Evolutionary conservation across 805 yeast species (phyloP), one percentile per base, ranked within the genome.

Genomic region (Wilhelminamyces savonicus): DNA sequence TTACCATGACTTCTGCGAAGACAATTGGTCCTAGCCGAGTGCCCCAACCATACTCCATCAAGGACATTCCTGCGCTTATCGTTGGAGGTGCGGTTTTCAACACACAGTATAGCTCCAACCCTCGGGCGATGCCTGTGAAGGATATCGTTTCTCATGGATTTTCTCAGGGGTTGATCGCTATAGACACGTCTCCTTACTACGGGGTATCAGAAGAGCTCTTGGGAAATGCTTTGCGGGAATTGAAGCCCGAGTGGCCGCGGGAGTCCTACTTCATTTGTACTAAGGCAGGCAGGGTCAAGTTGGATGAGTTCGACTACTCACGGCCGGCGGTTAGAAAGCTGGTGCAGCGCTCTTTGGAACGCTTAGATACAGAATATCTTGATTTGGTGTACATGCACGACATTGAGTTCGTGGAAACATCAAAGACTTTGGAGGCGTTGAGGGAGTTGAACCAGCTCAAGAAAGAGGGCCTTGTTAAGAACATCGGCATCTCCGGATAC

Each of bases 121-220:
- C 95, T 1, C 62, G 64, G 21, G 45, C 59, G 1, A 41, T 84
- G 24, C 81, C 85, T 1, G 66, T 78, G 8, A 61, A 56, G 8
- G 76, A 72, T 0, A 70, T 88, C 28, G 41, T 88, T 13, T 49
- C 59, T 27, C 44, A 52, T 10, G 92, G 88, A 0, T 78, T 88
- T 44, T 56, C 62, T 13, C 48, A 64, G 16, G 96, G 96, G 0
- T 61, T 85, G 36, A 70, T 67, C 26, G 92, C 94, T 2, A 64
- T 88, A 21, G 97, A 88, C 49, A 86, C 97, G 0, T 83, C 96
- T 0, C 96, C 97, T 3, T 87, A 84, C 57, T 88, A 88, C 50
- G 97, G 97, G 0, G 85, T 85, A 0, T 82, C 94, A 4, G 97
- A 88, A 48, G 65, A 56, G 13, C 40, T 88, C 10, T 50, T 84